phyloP scores from a whole-genome alignment of 306 rosid species.

The Fagus crenata region DNA sequence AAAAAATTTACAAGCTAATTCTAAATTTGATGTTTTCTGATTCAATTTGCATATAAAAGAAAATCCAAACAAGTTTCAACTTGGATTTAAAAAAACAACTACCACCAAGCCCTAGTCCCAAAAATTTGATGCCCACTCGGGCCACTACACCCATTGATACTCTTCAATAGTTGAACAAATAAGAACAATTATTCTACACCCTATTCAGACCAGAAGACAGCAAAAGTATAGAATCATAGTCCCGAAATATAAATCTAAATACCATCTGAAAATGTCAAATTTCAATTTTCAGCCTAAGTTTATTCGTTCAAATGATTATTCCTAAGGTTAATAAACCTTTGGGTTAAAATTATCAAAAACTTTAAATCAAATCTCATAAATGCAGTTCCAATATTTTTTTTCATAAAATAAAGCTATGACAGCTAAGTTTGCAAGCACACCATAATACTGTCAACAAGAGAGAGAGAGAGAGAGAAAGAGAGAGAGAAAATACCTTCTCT shows the following conservation, averaged over 20 bases:
- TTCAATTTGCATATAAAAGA: too few species aligned
- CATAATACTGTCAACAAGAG: slow-evolving; percentile 7
- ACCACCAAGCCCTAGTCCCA: too few species aligned
- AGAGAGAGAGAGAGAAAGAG: neutral
- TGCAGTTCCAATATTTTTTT: neutral
- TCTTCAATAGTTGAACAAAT: neutral
- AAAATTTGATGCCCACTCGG: too few species aligned
- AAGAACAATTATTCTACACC: neutral
- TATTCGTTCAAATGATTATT: too few species aligned
- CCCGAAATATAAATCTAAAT: neutral
- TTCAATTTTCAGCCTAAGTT: too few species aligned
- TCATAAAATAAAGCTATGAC: neutral
- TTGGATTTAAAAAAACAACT: too few species aligned
- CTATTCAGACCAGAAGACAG: neutral
- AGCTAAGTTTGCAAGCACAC: neutral
- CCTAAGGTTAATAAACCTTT: neutral
- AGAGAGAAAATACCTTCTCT: slow-evolving; percentile 65
- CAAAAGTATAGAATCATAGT: slow-evolving; percentile 4
- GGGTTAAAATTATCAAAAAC: neutral
- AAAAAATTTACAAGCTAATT: too few species aligned
- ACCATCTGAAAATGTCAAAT: too few species aligned
- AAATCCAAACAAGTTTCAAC: too few species aligned
- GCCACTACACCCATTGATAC: too few species aligned
- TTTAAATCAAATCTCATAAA: neutral
- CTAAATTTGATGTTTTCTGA: too few species aligned